A percentile compares a stretch with the other conserved stretches of the same genome.
Evolutionary conservation across 768 basidiomycete genomes (phyloP).

Genomic region (Sistotremastrum niveocremeum): DNA sequence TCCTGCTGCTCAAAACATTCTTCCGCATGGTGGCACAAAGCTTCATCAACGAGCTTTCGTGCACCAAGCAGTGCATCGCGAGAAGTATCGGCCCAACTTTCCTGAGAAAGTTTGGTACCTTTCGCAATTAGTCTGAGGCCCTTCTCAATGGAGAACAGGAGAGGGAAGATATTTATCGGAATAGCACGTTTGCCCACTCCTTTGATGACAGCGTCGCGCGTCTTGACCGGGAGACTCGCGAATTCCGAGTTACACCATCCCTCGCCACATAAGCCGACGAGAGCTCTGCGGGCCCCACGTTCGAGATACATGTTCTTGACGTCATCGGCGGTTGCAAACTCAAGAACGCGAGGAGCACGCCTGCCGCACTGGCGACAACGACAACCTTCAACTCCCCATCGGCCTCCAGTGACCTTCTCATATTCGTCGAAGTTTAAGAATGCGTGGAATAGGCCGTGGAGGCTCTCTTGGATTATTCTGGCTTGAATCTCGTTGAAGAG

Average conservation of each 20-base stretch:
- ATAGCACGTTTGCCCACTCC: constrained; percentile 60
- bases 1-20: constrained; percentile 54
- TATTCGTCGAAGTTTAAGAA: constrained; percentile 71
- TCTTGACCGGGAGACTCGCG: constrained; percentile 49
- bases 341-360: constrained; percentile 69
- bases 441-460: constrained; percentile 80
- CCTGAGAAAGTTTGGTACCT: constrained; percentile 30
- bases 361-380: constrained; percentile 73
- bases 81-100: constrained; percentile 48
- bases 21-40: constrained; percentile 44
- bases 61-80: constrained; percentile 54
- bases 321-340: constrained; percentile 66
- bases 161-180: constrained; percentile 49
- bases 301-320: constrained; percentile 63
- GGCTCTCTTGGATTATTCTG: constrained; percentile 75
- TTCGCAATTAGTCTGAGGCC: constrained; percentile 25
- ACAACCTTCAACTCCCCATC: constrained; percentile 78
- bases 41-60: constrained; percentile 47
- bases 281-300: constrained; percentile 54
- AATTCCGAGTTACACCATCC: constrained; percentile 83
- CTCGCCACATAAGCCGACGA: constrained; percentile 78
- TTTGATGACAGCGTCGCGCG: constrained; percentile 55
- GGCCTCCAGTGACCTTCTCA: constrained; percentile 55
- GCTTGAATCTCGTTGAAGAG: constrained; percentile 74
- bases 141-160: constrained; percentile 54